Evolutionary conservation across 2,329 filamentous ascomycete genomes (phyloP).

Genomic region (Coniochaeta pulveracea): DNA sequence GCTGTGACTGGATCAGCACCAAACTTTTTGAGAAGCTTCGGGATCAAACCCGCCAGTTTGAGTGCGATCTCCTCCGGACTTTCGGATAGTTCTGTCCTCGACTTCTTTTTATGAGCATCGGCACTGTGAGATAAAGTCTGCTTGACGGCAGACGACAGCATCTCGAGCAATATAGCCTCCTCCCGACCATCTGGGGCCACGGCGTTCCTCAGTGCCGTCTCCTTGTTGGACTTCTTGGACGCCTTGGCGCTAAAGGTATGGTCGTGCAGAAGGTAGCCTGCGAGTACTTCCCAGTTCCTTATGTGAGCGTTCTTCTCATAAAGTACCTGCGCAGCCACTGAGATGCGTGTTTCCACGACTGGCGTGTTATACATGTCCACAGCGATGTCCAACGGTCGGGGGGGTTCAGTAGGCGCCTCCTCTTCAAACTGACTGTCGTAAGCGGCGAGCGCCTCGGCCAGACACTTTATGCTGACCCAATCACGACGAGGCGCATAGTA

Average conservation of each 20-base stretch:
- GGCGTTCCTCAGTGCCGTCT: conserved; percentile 52
- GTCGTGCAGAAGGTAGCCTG: conserved; percentile 86
- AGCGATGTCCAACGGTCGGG: conserved; percentile 36
- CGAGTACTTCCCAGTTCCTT: conserved; percentile 76
- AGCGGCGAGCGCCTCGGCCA: conserved; percentile 70
- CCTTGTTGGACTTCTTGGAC: conserved; percentile 28
- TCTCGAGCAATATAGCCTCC: conserved; percentile 76
- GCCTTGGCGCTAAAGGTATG: conserved; percentile 57
- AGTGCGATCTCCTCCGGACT: conserved; percentile 70
- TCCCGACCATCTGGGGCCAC: conserved; percentile 66
- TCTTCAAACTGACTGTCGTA: conserved; percentile 65
- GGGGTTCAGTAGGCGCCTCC: conserved; percentile 33
- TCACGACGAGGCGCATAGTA: conserved; percentile 64
- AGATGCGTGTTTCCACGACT: conserved; percentile 68
- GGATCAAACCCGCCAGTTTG: conserved; percentile 67
- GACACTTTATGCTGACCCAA: conserved; percentile 87
- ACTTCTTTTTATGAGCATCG: conserved; percentile 51
- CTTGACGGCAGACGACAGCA: conserved; percentile 74
- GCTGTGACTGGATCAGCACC: conserved; percentile 82
- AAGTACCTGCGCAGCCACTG: conserved; percentile 73
- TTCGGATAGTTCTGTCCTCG: conserved; percentile 53
- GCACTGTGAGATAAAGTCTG: conserved; percentile 54
- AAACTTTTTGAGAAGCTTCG: conserved; percentile 82
- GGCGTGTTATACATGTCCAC: conserved; percentile 48
- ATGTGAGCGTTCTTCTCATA: conserved; percentile 75